Conservation (phyloP, 2,329 filamentous ascomycete genomes). For the Botrytis fragariae region DNA sequence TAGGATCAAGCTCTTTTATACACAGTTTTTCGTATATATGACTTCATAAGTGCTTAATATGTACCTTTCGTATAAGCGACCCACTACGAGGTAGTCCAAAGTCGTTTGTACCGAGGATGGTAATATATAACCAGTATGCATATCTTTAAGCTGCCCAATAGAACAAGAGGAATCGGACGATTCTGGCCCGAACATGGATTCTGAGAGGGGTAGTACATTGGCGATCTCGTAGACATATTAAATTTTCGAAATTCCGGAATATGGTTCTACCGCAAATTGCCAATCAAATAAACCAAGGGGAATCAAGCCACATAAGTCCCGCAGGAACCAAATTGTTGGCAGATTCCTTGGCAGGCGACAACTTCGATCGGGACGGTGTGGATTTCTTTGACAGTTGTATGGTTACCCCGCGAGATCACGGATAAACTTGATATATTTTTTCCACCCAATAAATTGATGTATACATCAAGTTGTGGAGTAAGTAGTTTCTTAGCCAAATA, state of each 20-base stretch:
- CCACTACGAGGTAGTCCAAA: background rate
- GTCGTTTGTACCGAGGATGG: background rate
- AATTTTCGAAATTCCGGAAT: background rate
- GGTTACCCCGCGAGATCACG: background rate
- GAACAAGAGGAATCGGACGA: background rate
- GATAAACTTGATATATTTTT: background rate
- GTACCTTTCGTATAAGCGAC: background rate
- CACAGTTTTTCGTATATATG: background rate
- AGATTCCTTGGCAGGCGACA: background rate
- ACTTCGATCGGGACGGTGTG: background rate
- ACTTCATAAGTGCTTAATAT: background rate
- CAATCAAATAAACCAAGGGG: background rate
- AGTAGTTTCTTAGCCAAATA: background rate
- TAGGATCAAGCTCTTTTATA: slow-evolving; percentile 3
- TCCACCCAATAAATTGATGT: slow-evolving; percentile 1
- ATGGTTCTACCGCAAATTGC: background rate
- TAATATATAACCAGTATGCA: background rate
- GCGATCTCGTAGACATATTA: background rate
- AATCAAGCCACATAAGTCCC: background rate
- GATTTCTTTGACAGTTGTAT: background rate
- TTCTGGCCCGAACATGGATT: slow-evolving; percentile 13
- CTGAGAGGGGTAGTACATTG: slow-evolving; percentile 8
- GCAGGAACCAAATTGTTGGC: background rate
- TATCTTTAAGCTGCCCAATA: slow-evolving; percentile 7
- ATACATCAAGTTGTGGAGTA: background rate